Base-by-base conservation (phyloP, 805 yeast genomes). In the Ogataea pini region DNA sequence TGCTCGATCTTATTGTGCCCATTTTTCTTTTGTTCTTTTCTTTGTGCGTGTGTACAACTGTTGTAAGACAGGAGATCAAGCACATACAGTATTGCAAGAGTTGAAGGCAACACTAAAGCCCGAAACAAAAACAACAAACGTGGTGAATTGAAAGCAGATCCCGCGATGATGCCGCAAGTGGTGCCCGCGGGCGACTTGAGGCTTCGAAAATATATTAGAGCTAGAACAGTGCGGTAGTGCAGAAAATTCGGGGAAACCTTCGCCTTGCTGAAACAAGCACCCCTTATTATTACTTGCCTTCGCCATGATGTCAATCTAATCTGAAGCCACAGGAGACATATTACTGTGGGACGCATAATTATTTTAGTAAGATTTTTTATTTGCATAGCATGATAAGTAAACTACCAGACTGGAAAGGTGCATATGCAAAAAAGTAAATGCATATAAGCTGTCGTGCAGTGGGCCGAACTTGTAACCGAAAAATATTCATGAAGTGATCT, bases 391-490 rank as follows among this genome's bases (percentile, higher is more conserved):
- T 22, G 14, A 14, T 25, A 36, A 8, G 6, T 2, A 5, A 22
- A 14, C 14, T 36, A 4, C 3, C 13, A 13, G 9, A 4, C 9
- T 13, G 14, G 9, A 12, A 3, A 8, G 18, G 24, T 34, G 37
- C n/a, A 36, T 9, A 20, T 19, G 25, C 22, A 4, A 10, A 4
- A 12, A 14, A n/a, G 17, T n/a, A 34, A 17, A n/a, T 18, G 28
- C 39, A 22, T 20, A 27, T 22, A n/a, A n/a, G 39, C 39, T 6
- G n/a, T 36, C 13, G 24, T 13, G 28, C 28, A 36, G 27, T 9
- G 27, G n/a, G 27, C 39, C 39, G 39, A 36, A 14, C 28, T 19
- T 13, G 28, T 36, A 36, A 20, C 39, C 39, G 39, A 36, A 36
- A 36, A 36, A 20, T 5, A 20, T 8, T 17, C 4, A 7, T 17